phyloP scores from a whole-genome alignment of 108 stramenopile species.

The Pseudonitzschia multiseries region DNA sequence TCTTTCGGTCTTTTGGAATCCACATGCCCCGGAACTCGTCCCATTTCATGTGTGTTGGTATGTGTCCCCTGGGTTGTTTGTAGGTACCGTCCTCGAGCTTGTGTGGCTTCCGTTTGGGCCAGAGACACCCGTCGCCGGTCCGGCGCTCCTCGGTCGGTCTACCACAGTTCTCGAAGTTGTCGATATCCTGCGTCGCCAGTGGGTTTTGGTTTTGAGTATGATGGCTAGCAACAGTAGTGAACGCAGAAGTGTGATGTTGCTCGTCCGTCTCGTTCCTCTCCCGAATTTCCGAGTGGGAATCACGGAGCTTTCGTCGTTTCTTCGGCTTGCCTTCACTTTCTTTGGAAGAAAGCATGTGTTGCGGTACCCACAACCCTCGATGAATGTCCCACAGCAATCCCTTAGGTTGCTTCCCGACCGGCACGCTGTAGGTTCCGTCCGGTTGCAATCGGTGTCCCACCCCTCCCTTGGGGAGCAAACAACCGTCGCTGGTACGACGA shows the following conservation, averaged over 20 bases:
- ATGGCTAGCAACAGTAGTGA: too few relatives aligned
- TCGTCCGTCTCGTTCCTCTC: too few relatives aligned
- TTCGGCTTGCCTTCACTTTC: background rate
- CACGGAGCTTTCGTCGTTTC: background rate
- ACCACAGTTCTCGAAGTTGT: background rate
- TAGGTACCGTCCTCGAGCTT: background rate
- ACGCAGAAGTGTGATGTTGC: too few relatives aligned
- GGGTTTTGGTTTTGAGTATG: too few relatives aligned
- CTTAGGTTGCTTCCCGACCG: background rate
- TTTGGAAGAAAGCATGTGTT: background rate
- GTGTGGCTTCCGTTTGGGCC: background rate
- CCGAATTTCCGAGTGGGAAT: background rate
- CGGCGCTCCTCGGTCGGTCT: background rate
- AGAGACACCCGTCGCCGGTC: background rate
- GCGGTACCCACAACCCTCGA: conserved; percentile 6
- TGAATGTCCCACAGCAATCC: background rate
- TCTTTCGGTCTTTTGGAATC: background rate
- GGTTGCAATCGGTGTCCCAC: background rate
- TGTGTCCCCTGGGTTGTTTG: background rate
- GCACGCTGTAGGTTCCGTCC: background rate
- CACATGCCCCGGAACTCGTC: background rate
- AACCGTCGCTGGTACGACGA: conserved; percentile 4
- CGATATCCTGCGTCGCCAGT: background rate
- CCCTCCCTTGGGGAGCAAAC: conserved; percentile 1
- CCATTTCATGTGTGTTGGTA: background rate